Base-by-base conservation (phyloP, 306 rosid genomes). In the Trifolium dubium region DNA sequence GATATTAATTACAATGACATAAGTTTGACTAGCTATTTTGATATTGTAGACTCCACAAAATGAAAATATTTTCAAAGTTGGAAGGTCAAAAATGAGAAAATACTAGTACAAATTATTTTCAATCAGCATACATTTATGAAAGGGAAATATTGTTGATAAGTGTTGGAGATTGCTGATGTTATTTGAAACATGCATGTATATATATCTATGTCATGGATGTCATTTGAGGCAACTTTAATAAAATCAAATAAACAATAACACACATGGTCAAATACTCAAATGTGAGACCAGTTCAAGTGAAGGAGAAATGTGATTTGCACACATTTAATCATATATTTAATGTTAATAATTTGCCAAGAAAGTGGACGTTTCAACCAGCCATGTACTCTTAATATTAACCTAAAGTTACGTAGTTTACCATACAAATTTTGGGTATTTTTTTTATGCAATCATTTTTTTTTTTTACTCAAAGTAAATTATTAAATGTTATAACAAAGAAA, bases 181-280 rank as follows among this genome's bases (percentile, higher is more conserved):
- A 19, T 53, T 18, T 53, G 60, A 53, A 53, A 53, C 13, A 53
- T 17, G 29, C 13, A 53, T 17, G 29, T 18, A 18, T 29, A 72
- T 18, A 18, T 29, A 72, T 13, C 50, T 2, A 8, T 35, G 5
- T 12, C 60, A 44, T 34, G 37, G 32, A 44, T 34, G 37, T 34
- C 37, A 34, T 11, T 31, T 32, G 55, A 50, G 51, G 34, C 3
- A 28, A 15, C 23, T 41, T 67, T 30, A 32, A 76, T 54, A 10
- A 49, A 51, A 18, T 37, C 13, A 41, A 41, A 43, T 43, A 62
- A 19, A 50, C 32, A 23, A 74, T 55, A 14, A 4, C 68, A 67
- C 7, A 12, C 2, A 47, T 37, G 53, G 75, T 77, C 75, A 75
- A 65, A 54, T 1, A 17, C 0, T 77, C 75, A 75, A 65, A 54